Evolutionary conservation across 2,329 filamentous ascomycete species (phyloP), one percentile per base, ranked within the genome.

Genomic region (Apiospora pterosperma): DNA sequence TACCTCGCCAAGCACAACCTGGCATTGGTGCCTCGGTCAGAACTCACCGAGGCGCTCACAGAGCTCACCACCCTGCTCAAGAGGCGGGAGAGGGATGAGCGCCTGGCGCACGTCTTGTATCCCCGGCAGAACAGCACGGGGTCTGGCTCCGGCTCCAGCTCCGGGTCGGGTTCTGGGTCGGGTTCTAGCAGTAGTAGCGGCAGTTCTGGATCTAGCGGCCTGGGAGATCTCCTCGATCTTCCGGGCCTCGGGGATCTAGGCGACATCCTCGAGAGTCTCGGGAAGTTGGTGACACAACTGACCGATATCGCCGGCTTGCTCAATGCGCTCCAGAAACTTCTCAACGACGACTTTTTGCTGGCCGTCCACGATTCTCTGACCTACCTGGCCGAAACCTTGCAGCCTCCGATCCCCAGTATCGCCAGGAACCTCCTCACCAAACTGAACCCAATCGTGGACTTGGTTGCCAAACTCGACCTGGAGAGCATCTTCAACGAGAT

Each of bases 1-100:
- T 69, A 79, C 55, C 70, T 82, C 44, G 76, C 76, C 52, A 81
- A 76, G 69, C 79, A 81, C 69, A 80, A 81, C 62, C 72, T 82
- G 36, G 80, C 77, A 34, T 70, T 82, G 61, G 80, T 81, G 8
- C 80, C 80, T 38, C 75, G 78, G n/a, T 79, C 78, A 58, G 79
- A 82, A 63, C 77, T 82, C 63, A 80, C 79, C n/a, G 79, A 81
- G 48, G 79, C 76, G 1, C 66, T 82, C 19, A 77, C 76, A 6
- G 79, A 82, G 69, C 75, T 82, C 63, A 81, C 77, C 44, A 69
- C 69, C 7, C 71, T 82, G 23, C 77, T 82, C 36, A 76, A 73
- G 59, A 76, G 72, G 59, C 70, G 72, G 36, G 70, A 71, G 28
- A 62, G 39, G 31, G 60, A 62, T 4, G 38, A 42, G 60, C 38